These are phyloP conservation scores for Xylariaceae sp. DNA, from an alignment of 2,329 filamentous ascomycete species.

Conservation along the genomic window DNA sequence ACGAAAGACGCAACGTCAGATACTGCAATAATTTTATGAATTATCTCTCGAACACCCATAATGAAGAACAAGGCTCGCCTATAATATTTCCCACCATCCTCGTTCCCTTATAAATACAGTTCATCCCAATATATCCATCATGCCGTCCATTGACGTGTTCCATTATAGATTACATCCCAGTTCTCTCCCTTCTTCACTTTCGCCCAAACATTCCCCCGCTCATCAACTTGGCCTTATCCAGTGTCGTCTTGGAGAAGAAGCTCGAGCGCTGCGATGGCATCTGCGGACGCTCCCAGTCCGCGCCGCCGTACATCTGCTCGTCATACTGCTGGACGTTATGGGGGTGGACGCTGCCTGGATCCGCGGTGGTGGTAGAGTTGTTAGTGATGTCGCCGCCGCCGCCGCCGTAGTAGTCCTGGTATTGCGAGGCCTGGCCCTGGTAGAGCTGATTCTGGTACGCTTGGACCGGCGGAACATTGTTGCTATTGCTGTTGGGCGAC, in stretches of 20 bases:
- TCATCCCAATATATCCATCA: too few species aligned
- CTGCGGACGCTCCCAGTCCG: slow-evolving; percentile 6
- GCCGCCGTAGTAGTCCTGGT: slow-evolving; percentile 18
- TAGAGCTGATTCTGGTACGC: slow-evolving; percentile 7
- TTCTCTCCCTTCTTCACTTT: slow-evolving; percentile 8
- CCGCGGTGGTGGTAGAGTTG: not conserved
- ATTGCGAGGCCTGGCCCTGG: slow-evolving; percentile 8
- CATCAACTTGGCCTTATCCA: slow-evolving; percentile 24
- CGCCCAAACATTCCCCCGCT: slow-evolving; percentile 19
- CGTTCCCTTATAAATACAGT: not conserved
- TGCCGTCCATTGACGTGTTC: not conserved
- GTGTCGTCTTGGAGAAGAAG: slow-evolving; percentile 12
- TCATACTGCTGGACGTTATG: slow-evolving; percentile 2
- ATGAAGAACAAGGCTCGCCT: too few species aligned
- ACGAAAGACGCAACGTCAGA: too few species aligned
- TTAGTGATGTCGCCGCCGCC: slow-evolving; percentile 13
- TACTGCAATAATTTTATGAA: too few species aligned
- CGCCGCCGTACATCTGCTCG: slow-evolving; percentile 15
- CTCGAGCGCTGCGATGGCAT: not conserved
- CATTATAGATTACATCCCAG: too few species aligned
- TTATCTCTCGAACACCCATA: too few species aligned
- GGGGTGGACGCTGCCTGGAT: slow-evolving; percentile 5
- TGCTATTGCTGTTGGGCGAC: slow-evolving; percentile 12
- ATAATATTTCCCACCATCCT: too few species aligned
- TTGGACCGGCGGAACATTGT: slow-evolving; percentile 11